A percentile compares a stretch with the other conserved stretches of the same genome.
Evolutionary conservation across 257 asterid species (phyloP).

Genomic region (Galeopsis tetrahit): DNA sequence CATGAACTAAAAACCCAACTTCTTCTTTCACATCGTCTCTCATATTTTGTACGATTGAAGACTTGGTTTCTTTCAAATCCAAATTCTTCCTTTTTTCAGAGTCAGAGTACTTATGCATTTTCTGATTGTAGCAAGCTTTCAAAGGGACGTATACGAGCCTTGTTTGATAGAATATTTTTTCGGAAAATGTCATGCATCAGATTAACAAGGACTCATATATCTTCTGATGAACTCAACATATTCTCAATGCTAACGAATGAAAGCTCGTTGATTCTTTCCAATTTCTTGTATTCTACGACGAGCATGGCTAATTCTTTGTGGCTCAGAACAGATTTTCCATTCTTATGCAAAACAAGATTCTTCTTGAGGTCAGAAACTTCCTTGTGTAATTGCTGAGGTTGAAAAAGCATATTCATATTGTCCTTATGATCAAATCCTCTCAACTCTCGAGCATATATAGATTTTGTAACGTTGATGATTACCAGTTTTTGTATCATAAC

Average conservation of each 20-base stretch:
- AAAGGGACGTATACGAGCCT: conserved; percentile 55
- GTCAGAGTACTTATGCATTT: conserved; percentile 58
- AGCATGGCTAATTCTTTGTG: conserved; percentile 72
- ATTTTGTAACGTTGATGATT: too few species aligned
- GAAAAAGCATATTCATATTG: conserved; percentile 64
- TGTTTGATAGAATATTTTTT: conserved; percentile 39
- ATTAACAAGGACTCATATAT: conserved; percentile 40
- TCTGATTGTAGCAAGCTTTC: conserved; percentile 51
- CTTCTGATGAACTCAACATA: conserved; percentile 40
- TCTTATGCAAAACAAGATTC: conserved; percentile 48
- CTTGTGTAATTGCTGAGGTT: conserved; percentile 51
- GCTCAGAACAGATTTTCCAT: conserved; percentile 62
- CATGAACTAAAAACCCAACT: conserved; percentile 41
- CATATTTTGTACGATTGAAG: conserved; percentile 49
- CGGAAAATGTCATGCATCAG: conserved; percentile 77
- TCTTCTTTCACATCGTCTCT: conserved; percentile 45
- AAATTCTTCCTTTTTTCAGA: conserved; percentile 31
- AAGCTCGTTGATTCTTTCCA: conserved; percentile 59
- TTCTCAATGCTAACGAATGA: conserved; percentile 58
- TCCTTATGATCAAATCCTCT: conserved; percentile 66
- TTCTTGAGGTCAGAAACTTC: conserved; percentile 53
- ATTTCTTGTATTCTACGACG: conserved; percentile 52
- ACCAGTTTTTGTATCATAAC: conserved; percentile 17
- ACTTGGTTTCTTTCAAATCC: conserved; percentile 34
- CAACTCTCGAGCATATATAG: too few species aligned